Conservation (phyloP, 140 eudicot species). For the Bidens hawaiensis region DNA sequence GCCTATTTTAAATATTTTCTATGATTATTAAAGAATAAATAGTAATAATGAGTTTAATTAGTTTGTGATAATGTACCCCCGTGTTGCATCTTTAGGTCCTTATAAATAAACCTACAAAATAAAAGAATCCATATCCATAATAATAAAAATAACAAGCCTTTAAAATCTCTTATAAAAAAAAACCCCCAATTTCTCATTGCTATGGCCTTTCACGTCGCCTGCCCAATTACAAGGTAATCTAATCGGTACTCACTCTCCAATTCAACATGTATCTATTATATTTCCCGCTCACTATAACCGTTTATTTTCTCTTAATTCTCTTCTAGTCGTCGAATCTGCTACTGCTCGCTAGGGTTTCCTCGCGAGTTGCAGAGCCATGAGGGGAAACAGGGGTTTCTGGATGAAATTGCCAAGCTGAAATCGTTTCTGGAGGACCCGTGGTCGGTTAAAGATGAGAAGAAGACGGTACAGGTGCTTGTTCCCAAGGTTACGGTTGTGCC, state of each 20-base stretch:
- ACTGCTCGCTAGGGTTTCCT: conserved; percentile 79
- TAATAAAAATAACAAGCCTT: conserved; percentile 8
- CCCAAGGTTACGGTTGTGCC: conserved; percentile 63
- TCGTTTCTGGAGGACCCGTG: conserved; percentile 66
- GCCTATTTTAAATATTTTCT: too few species aligned
- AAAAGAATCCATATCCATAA: too few species aligned
- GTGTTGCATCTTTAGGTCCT: background rate
- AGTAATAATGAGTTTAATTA: too few species aligned
- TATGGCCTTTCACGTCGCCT: conserved; percentile 91
- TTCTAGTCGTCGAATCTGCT: conserved; percentile 79
- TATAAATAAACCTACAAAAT: conserved; percentile 1
- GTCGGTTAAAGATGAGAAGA: conserved; percentile 42
- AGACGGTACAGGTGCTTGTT: conserved; percentile 64
- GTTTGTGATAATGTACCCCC: background rate
- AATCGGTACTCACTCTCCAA: conserved; percentile 26
- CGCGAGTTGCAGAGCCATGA: conserved; percentile 36
- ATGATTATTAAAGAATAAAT: too few species aligned
- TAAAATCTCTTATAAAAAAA: conserved; percentile 25
- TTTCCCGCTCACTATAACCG: conserved; percentile 25
- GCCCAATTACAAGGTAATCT: conserved; percentile 91
- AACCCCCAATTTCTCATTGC: conserved; percentile 30
- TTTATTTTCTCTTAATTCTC: conserved; percentile 13
- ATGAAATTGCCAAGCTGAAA: conserved; percentile 41
- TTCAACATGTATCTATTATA: background rate
- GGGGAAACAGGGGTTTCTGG: conserved; percentile 31